Evolutionary conservation across 1,284 basidiomycete species (phyloP), one percentile per base, ranked within the genome.

Genomic region (Marasmius oreades): DNA sequence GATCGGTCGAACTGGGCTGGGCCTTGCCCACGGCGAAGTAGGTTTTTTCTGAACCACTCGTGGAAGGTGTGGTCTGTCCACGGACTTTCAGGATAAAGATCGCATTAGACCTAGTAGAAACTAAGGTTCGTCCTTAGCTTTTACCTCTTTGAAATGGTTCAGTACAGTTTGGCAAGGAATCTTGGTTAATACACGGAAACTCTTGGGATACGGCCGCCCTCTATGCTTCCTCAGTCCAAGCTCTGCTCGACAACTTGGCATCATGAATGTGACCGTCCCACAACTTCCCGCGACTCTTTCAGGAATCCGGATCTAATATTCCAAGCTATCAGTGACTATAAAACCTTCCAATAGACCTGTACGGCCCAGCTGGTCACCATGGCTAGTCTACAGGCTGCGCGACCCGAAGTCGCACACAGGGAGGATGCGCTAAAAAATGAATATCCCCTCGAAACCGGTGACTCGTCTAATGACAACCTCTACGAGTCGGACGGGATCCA

Each of bases 401-500:
- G 20, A 8, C 22, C 28, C 22, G 51, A 52, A 33, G 34, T 52
- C 34, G 51, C 51, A 5, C 20, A 52, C 22, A 22, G 34, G 20
- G 52, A 53, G 28, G 37, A 23, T 24, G 52, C 28, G 11, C 23
- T 43, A 10, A 53, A 52, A n/a, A 52, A 53, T 23, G 39, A 53
- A 37, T n/a, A 53, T 42, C 52, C 52, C 28, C 28, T 31, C 18
- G 20, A 53, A 31, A 23, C 44, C 52, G 28, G 39, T 20, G 39
- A 31, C 23, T 14, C 24, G 18, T 26, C 18, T 10, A 24, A 12
- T 28, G 39, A 43, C 36, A 37, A 53, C 18, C 22, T 26, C 5
- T n/a, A 42, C 11, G 55, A 52, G 18, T 20, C 22, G 5, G 73
- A 74, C 45, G 69, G 66, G 23, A 66, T 64, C 36, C 70, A 75